Evolutionary conservation across 352 stramenopile genomes (phyloP).

Genomic region (Pythium plurisporium): DNA sequence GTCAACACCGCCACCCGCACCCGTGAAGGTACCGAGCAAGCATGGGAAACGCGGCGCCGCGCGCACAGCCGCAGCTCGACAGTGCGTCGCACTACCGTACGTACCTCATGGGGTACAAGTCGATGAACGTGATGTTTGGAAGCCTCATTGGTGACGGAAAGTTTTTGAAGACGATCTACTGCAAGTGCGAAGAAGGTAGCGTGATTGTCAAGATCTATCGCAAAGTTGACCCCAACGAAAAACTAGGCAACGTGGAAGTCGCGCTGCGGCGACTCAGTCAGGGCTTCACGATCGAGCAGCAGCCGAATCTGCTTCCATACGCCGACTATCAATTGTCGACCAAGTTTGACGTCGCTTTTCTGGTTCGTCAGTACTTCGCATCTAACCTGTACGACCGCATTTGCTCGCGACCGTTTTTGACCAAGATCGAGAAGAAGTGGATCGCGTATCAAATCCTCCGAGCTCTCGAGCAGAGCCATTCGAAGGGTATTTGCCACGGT

Average conservation of each 20-base stretch:
- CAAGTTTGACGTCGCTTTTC: constrained; percentile 87
- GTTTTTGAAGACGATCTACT: constrained; percentile 88
- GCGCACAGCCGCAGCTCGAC: constrained; percentile 74
- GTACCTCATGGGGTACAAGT: constrained; percentile 86
- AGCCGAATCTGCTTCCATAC: constrained; percentile 83
- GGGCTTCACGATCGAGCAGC: constrained; percentile 61
- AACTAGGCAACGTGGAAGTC: constrained; percentile 46
- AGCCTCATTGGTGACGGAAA: constrained; percentile 86
- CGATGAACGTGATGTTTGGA: constrained; percentile 85
- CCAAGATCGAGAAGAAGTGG: constrained; percentile 95
- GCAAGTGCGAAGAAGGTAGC: constrained; percentile 81
- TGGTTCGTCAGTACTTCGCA: constrained; percentile 95
- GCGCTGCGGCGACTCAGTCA: constrained; percentile 47
- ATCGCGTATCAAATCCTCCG: constrained; percentile 96
- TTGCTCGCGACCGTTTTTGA: constrained; percentile 93
- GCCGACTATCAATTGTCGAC: constrained; percentile 69
- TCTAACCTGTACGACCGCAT: constrained; percentile 97
- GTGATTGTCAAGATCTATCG: constrained; percentile 88
- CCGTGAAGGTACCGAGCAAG: background rate
- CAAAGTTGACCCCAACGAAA: constrained; percentile 76
- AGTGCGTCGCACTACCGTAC: constrained; percentile 84
- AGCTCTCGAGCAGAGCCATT: constrained; percentile 92
- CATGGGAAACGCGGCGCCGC: constrained; percentile 83
- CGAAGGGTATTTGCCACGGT: constrained; percentile 92
- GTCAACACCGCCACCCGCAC: background rate